Base-by-base conservation (phyloP, 495 filamentous ascomycete species). In the Filosporella fistucella region DNA sequence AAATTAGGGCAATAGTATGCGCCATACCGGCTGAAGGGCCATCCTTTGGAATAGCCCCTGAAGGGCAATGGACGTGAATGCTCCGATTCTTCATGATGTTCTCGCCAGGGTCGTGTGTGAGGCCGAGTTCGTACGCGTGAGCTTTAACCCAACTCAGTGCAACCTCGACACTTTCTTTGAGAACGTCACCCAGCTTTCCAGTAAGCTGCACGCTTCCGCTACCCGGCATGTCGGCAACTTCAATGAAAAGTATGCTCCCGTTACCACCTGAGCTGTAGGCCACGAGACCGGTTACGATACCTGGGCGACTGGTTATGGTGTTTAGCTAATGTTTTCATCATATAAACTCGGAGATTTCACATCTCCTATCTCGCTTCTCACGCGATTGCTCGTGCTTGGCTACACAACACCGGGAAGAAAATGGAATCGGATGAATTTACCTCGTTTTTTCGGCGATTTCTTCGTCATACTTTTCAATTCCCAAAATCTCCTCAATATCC, bases 221-320 rank as follows among this genome's bases (percentile, higher is more conserved):
- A 24, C 93, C 93, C 11, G 93, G 93, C 91, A 97, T 96, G 61
- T 95, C 89, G 24, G 91, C 89, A 22, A 96, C 86, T 68, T 99
- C 93, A 60, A 99, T 97, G 72, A 99, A 99, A 40, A 99, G 71
- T 59, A 99, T 99, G 59, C 88, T 90, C 35, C 93, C 93, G 65
- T 95, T 89, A 34, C 89, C 89, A 38, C 94, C 93, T 17, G 83
- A 87, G 52, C 82, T 87, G 70, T 95, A 97, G n/a, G 94, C 94
- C 16, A 97, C 93, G 14, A 99, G 82, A 34, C 94, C 93, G 5
- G 94, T 99, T 42, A 99, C 93, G 43, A 99, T 87, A 49, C 93
- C 93, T 16, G 94, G 91, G 36, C 88, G 87, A 50, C 82, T 59
- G 25, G 18, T 20, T 10, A 24, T 80, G 39, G 7, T 17, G 43